These are phyloP conservation scores for Babesia caballi DNA, from an alignment of 169 alveolate species.

Conservation along the genomic window DNA sequence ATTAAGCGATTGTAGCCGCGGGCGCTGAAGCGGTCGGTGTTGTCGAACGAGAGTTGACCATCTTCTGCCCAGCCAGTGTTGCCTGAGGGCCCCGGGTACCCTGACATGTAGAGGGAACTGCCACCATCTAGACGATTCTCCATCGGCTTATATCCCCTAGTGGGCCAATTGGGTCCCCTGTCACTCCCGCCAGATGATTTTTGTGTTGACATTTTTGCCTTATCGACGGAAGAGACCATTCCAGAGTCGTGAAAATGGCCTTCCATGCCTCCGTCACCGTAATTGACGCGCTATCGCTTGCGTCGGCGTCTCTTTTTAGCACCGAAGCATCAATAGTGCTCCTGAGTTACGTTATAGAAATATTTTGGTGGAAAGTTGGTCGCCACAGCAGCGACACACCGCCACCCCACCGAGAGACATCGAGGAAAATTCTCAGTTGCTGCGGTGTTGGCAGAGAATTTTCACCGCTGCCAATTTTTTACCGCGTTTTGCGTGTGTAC, in stretches of 20 bases:
- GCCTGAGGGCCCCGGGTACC: constrained; percentile 46
- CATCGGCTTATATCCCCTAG: constrained; percentile 28
- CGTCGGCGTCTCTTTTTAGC: neutral
- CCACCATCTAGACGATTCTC: constrained; percentile 33
- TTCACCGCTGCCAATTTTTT: too few species aligned
- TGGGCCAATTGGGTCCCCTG: neutral
- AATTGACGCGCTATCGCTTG: neutral
- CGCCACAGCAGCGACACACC: neutral
- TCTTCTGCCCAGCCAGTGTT: constrained; percentile 50
- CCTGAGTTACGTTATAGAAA: neutral
- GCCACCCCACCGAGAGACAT: constrained; percentile 13
- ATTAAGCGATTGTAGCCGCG: constrained; percentile 7
- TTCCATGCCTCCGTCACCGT: constrained; percentile 10
- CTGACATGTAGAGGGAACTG: constrained; percentile 28
- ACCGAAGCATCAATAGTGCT: neutral
- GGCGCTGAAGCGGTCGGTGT: constrained; percentile 2
- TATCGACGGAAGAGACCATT: neutral
- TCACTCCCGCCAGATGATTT: neutral
- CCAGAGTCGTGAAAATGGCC: neutral
- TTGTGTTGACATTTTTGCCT: constrained; percentile 1
- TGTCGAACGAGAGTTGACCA: constrained; percentile 39
- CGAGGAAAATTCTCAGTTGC: too few species aligned
- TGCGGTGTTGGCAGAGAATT: too few species aligned
- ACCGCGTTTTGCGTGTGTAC: too few species aligned
- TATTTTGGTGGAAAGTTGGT: neutral